Base-by-base conservation (phyloP, 2,329 filamentous ascomycete genomes). In the Neurospora sp. region DNA sequence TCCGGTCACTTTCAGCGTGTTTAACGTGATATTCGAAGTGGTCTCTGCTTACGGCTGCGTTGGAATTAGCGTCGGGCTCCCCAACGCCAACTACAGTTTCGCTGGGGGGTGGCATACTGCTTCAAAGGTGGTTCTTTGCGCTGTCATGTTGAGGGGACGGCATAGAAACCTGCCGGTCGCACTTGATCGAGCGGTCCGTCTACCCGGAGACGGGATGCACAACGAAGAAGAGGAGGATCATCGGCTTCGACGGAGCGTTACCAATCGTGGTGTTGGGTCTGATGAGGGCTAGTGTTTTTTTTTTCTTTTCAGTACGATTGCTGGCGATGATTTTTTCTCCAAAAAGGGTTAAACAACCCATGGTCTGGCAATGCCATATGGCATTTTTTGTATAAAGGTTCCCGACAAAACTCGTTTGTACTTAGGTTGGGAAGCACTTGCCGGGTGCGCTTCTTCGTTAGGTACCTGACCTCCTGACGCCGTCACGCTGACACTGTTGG, bases 31-130 rank as follows among this genome's bases (percentile, higher is more conserved):
- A 1, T 87, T 87, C 69, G 85, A 87, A 73, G 84, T 87, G 7
- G 84, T 86, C 0, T 84, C 82, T 7, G 85, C 82, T 0, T 89
- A 89, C 73, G 87, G 87, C 8, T 87, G 85, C 69, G 87, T 89
- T 4, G 87, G 87, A 1, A 83, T 89, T 23, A 85, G 82, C 68
- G 82, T 85, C 2, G 87, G 87, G 0, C 78, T 86, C 15, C 84
- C 86, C 0, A 78, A 81, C 4, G 78, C 82, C 71, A 80, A 84
- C 8, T 87, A 84, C 74, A 87, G 84, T 66, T 87, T 89, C 71
- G 82, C 82, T 66, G 86, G 87, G 0, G 82, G 83, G 0, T 87
- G 85, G 81, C 84, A 84, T 66, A 79, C 80, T 0, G 80, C 84
- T 7, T 85, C 83, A 73, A 90, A 89, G 77, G 73, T 90, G 36